Evolutionary conservation across 208 protist genomes (phyloP), one percentile per base, ranked within the genome.

Genomic region (Kentomonas sorsogonicus): DNA sequence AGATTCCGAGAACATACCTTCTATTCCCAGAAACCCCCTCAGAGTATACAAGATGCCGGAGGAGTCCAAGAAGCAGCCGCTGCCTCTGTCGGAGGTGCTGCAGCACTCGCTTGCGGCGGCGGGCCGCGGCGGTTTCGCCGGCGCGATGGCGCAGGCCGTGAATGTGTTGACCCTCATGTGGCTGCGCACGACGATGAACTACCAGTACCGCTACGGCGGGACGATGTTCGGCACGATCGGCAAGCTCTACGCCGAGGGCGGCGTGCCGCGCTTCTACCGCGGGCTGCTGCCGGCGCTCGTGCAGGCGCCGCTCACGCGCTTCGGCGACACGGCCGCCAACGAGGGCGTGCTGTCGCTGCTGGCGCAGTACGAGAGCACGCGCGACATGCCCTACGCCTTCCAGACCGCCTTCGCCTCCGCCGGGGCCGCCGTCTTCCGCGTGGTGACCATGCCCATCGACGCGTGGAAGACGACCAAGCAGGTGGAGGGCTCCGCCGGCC

Each of bases 381-480:
- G 46, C 20, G 7, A 53, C 15, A 23, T 55, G 23, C 59, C 59
- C 6, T 38, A 57, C 18, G 34, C 52, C 13, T 22, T 57, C 27
- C 31, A 65, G 31, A 65, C 59, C 7, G 48, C 50, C 26, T 55
- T 53, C 40, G 59, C 59, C 11, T 52, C 59, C 38, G 39, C 29
- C 59, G 55, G 48, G 13, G 59, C 59, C 5, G 59, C 59, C 15
- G 15, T 36, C 30, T 65, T 65, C 50, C 59, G 59, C 27, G 51
- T 57, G 11, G 29, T 65, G 10, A 26, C 57, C 26, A 65, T 65
- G 59, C 59, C 59, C 48, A 57, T 65, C 41, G 59, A 65, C 41
- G 59, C 59, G 38, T 65, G 59, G 59, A 65, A 65, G 48, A 65
- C 59, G 27, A 65, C 52, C 22, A 57, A 66, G 60, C 52, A 66